Base-by-base conservation (phyloP, 257 asterid genomes). In the Capsicum baccatum region DNA sequence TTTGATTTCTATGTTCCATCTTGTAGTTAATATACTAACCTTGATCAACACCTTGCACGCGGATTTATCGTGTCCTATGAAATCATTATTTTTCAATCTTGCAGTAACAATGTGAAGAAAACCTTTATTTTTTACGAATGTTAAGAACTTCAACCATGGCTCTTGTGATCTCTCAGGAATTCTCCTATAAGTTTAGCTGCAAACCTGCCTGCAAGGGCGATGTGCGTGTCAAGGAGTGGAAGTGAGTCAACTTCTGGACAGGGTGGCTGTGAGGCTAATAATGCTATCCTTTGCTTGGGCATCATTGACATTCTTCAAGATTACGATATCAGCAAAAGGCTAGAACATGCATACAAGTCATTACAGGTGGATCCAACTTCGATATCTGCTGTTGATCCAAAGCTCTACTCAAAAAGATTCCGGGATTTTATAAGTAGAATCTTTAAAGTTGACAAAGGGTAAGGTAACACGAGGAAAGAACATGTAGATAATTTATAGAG, bases 301-400 rank as follows among this genome's bases (percentile, higher is more conserved):
- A 90, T 94, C 85, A 94, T 94, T 44, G 98, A 94, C 91, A 93
- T 94, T 21, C 85, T 94, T 67, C 98, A 94, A 83, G 98, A 92
- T 87, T 94, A 94, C 5, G 97, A 93, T 83, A 91, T 94, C 60
- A 90, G 90, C 91, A 94, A 94, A 93, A 93, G 91, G 90, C 92
- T 94, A 2, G 98, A 94, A 79, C 96, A 93, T 55, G 96, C 94
- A 2, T 91, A 91, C 91, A 94, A 93, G 82, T 94, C 98, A 42
- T 89, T 92, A n/a, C 98, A 94, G 79, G 94, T 88, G 4, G 94
- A 94, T 81, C 64, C 98, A 0, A 57, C 88, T 74, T 93, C 92
- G 6, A 94, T 94, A 80, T 94, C 98, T 47, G 98, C 96, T 42
- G 98, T 94, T 10, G 98, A 93, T 66, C 98, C 98, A 8, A 93